phyloP scores from a whole-genome alignment of 2,329 filamentous ascomycete genomes.

The Paecilomyces niveus region DNA sequence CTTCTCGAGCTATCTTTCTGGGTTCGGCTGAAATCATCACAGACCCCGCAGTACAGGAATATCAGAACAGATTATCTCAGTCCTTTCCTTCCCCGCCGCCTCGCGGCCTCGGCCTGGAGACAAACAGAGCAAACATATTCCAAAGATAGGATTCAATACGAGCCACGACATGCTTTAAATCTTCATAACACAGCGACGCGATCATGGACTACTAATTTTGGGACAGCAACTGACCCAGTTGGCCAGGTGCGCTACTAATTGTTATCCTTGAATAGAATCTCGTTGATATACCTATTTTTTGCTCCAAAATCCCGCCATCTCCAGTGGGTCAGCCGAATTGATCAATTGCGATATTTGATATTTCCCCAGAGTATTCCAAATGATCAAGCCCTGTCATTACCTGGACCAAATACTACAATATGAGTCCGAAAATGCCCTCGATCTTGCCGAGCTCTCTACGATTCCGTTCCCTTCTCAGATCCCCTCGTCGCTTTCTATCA shows the following conservation, averaged over 20 bases:
- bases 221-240: neutral
- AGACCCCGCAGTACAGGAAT: too few relatives aligned
- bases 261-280: neutral
- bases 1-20: too few relatives aligned
- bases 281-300: neutral
- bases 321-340: neutral
- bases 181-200: neutral
- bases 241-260: neutral
- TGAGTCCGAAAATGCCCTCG: neutral
- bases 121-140: neutral
- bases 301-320: neutral
- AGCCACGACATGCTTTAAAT: neutral
- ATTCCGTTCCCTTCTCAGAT: constrained; percentile 12
- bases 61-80: too few relatives aligned
- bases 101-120: neutral
- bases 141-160: neutral
- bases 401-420: neutral
- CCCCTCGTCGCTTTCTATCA: constrained; percentile 1
- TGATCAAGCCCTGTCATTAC: neutral
- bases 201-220: neutral
- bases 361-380: neutral
- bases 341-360: neutral
- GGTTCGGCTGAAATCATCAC: too few relatives aligned
- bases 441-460: constrained; percentile 10
- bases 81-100: too few relatives aligned